A percentile compares a stretch with the other conserved stretches of the same genome.
Conservation (phyloP, 441 rosid genomes). For the Pelargonium australe region DNA sequence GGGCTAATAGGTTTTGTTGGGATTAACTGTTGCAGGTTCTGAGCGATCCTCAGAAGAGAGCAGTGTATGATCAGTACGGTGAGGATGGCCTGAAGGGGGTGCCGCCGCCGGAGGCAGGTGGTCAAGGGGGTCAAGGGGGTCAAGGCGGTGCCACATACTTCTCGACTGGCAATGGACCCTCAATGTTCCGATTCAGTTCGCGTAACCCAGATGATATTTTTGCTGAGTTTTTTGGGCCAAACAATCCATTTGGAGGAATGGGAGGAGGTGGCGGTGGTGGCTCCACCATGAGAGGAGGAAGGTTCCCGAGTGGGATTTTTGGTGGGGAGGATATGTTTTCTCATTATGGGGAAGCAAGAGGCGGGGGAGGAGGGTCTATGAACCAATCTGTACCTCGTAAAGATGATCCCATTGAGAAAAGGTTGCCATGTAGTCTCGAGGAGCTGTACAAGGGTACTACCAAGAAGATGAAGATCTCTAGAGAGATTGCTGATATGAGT, state of each 20-base stretch:
- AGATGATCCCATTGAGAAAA: slow-evolving; percentile 44
- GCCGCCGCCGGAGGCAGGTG: slow-evolving; percentile 59
- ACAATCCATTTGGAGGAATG: slow-evolving; percentile 59
- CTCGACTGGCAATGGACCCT: slow-evolving; percentile 51
- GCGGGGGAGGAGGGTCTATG: slow-evolving; percentile 34
- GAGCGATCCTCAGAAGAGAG: slow-evolving; percentile 73
- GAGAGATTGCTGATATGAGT: slow-evolving; percentile 50
- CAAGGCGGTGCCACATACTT: slow-evolving; percentile 49
- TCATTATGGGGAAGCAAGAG: slow-evolving; percentile 36
- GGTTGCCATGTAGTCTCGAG: slow-evolving; percentile 71
- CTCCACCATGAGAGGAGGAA: slow-evolving; percentile 36
- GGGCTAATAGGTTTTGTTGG: background rate
- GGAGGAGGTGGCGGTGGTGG: slow-evolving; percentile 30
- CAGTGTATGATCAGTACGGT: slow-evolving; percentile 70
- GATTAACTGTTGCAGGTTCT: slow-evolving; percentile 41
- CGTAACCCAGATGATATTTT: slow-evolving; percentile 70
- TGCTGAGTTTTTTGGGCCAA: slow-evolving; percentile 59
- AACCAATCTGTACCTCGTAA: slow-evolving; percentile 45
- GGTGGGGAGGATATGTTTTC: slow-evolving; percentile 51
- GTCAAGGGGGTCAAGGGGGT: slow-evolving; percentile 46
- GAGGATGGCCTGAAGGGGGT: slow-evolving; percentile 79
- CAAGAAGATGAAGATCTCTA: slow-evolving; percentile 77
- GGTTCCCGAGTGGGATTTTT: slow-evolving; percentile 49
- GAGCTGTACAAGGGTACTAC: slow-evolving; percentile 74
- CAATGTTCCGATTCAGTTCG: slow-evolving; percentile 62